Conservation (phyloP, 768 basidiomycete species). For the Panaeolus cyanescens region DNA sequence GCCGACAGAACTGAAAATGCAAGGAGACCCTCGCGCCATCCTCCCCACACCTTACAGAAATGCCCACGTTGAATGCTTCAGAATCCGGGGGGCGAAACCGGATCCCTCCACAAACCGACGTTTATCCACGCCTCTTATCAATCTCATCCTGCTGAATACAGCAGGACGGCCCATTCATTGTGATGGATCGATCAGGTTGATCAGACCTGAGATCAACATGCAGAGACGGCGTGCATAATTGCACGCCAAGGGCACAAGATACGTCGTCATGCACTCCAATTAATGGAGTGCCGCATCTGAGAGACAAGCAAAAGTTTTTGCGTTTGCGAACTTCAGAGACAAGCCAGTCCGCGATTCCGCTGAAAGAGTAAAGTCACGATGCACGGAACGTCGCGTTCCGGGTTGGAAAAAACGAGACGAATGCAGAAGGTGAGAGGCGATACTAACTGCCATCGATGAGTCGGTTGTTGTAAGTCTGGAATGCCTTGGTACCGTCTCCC, state of each 20-base stretch:
- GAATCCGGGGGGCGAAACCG: background rate
- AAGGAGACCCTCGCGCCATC: background rate
- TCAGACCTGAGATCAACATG: slow-evolving; percentile 38
- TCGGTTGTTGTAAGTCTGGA: slow-evolving; percentile 94
- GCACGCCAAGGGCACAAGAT: slow-evolving; percentile 20
- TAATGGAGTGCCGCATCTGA: slow-evolving; percentile 3
- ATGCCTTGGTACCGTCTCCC: slow-evolving; percentile 92
- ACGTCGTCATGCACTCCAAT: background rate
- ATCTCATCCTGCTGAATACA: slow-evolving; percentile 6
- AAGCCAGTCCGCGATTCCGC: slow-evolving; percentile 42
- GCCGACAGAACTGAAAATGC: slow-evolving; percentile 1
- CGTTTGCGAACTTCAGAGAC: slow-evolving; percentile 37
- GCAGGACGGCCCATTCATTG: slow-evolving; percentile 19
- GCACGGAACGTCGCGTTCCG: slow-evolving; percentile 23
- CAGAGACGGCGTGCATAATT: slow-evolving; percentile 6
- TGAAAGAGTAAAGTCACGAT: slow-evolving; percentile 37
- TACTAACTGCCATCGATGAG: slow-evolving; percentile 99
- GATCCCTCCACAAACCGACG: background rate
- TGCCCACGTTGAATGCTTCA: slow-evolving; percentile 6
- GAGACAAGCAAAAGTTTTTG: slow-evolving; percentile 6
- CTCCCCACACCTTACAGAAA: slow-evolving; percentile 8
- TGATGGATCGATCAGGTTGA: slow-evolving; percentile 37
- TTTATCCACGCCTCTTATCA: background rate
- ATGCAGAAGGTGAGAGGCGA: slow-evolving; percentile 51
- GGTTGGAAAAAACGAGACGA: slow-evolving; percentile 21